Percentiles rank a stretch among this genome's conserved stretches.
Conservation (phyloP, 768 basidiomycete genomes). For the Tulasnella sp. region DNA sequence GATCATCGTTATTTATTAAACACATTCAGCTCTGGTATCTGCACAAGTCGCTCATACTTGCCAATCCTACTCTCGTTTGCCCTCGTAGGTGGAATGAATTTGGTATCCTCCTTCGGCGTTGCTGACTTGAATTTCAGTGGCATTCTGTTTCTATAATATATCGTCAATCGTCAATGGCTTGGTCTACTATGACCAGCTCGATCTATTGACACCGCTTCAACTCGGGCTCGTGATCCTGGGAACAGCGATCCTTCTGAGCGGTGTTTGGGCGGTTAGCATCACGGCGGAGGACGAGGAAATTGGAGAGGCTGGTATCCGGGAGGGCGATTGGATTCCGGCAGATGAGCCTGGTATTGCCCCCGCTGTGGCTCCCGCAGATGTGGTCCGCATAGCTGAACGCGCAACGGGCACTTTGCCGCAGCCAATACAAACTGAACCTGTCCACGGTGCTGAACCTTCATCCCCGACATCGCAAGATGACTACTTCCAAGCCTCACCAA, state of each 20-base stretch:
- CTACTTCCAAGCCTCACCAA: background rate
- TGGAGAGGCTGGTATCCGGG: slow-evolving; percentile 45
- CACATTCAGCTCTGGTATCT: slow-evolving; percentile 67
- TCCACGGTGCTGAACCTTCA: background rate
- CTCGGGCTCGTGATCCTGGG: slow-evolving; percentile 77
- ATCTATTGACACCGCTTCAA: slow-evolving; percentile 67
- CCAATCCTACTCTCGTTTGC: slow-evolving; percentile 84
- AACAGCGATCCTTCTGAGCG: slow-evolving; percentile 74
- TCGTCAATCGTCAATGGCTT: slow-evolving; percentile 89
- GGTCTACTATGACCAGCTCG: slow-evolving; percentile 86
- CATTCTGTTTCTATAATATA: slow-evolving; percentile 94
- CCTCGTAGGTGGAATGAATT: slow-evolving; percentile 59
- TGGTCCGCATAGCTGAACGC: slow-evolving; percentile 30
- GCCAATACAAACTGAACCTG: background rate
- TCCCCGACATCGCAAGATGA: background rate
- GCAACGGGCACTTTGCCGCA: slow-evolving; percentile 27
- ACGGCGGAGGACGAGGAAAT: slow-evolving; percentile 59
- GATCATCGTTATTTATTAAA: background rate
- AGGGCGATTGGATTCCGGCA: slow-evolving; percentile 50
- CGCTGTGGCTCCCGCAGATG: slow-evolving; percentile 32
- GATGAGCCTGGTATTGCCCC: slow-evolving; percentile 35
- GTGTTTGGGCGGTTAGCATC: slow-evolving; percentile 89
- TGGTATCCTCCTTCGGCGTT: background rate
- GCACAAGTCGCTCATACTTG: slow-evolving; percentile 76
- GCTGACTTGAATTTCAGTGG: slow-evolving; percentile 49